Conservation (phyloP, 208 protist genomes). For the Jaenimonas drosophilae region DNA sequence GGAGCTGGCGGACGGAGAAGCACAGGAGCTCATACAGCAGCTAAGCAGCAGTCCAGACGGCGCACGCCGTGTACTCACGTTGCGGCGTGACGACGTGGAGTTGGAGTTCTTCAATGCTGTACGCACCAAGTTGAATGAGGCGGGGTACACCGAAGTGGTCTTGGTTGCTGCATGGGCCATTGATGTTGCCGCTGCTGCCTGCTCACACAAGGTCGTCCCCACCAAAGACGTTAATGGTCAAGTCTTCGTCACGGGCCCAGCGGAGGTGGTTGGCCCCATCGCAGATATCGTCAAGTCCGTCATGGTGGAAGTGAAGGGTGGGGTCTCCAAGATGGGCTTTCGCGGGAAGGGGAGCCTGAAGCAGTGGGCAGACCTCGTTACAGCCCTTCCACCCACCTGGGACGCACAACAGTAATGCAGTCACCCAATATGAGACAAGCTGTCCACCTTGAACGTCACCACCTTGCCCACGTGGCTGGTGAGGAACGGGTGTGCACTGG, state of each 20-base stretch:
- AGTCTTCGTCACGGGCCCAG: constrained; percentile 48
- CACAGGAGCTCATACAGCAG: constrained; percentile 17
- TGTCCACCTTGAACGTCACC: too few species aligned
- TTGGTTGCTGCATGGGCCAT: constrained; percentile 52
- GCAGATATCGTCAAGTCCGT: constrained; percentile 17
- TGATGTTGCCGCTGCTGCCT: constrained; percentile 3
- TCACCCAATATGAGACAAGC: too few species aligned
- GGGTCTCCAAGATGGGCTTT: constrained; percentile 60
- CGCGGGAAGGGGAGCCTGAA: constrained; percentile 62
- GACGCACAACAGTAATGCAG: too few species aligned
- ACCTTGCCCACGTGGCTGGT: too few species aligned
- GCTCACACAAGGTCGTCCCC: constrained; percentile 2
- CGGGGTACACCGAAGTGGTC: constrained; percentile 17
- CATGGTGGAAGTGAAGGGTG: constrained; percentile 53
- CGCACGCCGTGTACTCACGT: constrained; percentile 6
- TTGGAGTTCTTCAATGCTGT: constrained; percentile 51
- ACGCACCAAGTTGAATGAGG: constrained; percentile 15
- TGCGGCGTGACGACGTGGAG: constrained; percentile 59
- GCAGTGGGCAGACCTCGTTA: constrained; percentile 46
- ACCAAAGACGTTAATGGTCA: constrained; percentile 35
- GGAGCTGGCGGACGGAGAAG: constrained; percentile 38
- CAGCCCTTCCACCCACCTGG: too few species aligned
- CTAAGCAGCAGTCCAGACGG: not conserved
- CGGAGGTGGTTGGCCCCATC: constrained; percentile 19
- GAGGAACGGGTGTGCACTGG: too few species aligned